Conservation (phyloP, 2,329 filamentous ascomycete species). For the Lachnellula hyalina region DNA sequence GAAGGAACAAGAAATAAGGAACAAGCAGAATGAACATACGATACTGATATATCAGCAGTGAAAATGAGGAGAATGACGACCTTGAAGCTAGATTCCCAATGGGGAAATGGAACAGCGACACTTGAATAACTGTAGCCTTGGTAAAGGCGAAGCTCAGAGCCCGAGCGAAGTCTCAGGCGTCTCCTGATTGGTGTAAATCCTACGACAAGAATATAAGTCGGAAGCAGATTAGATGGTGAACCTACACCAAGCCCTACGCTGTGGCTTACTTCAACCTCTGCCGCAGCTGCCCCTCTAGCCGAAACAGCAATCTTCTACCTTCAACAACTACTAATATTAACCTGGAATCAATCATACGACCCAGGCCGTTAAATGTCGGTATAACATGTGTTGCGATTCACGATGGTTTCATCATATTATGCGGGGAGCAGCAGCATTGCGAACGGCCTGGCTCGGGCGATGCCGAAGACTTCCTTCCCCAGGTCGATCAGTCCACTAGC, state of each 20-base stretch:
- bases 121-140: neutral
- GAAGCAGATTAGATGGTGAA: neutral
- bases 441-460: neutral
- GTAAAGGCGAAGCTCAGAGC: neutral
- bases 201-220: conserved; percentile 10
- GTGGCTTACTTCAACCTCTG: neutral
- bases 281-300: neutral
- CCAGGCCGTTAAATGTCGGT: too few relatives aligned
- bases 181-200: neutral
- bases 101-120: neutral
- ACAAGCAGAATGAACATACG: neutral
- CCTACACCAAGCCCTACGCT: neutral
- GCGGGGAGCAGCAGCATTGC: neutral
- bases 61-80: conserved; percentile 1
- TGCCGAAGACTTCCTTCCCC: neutral
- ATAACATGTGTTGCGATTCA: too few relatives aligned
- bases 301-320: neutral
- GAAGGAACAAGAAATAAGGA: neutral
- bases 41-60: conserved; percentile 1
- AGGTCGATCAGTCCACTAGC: neutral
- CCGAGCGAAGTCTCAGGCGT: neutral
- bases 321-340: neutral
- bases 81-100: conserved; percentile 5
- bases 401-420: too few relatives aligned
- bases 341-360: too few relatives aligned